Percentiles rank a stretch among this genome's conserved stretches.
phyloP scores from a whole-genome alignment of 768 basidiomycete genomes.

The Russula emetica region DNA sequence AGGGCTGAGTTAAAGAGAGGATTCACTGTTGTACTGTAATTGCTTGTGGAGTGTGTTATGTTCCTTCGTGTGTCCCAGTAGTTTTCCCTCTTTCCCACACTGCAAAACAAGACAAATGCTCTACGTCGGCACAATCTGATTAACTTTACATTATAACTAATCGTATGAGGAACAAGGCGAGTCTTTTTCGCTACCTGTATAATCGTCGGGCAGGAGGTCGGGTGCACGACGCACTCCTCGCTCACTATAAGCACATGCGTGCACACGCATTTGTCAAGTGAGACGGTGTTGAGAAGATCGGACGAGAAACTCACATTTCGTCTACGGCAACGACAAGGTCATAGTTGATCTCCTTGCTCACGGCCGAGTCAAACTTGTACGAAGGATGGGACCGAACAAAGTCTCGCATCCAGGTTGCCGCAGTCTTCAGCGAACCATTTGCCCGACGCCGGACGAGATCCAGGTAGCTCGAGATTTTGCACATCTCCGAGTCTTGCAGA shows the following conservation, averaged over 20 bases:
- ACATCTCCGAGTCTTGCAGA: constrained; percentile 54
- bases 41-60: too few relatives aligned
- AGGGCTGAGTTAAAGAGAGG: too few relatives aligned
- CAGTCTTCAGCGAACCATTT: constrained; percentile 75
- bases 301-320: constrained; percentile 68
- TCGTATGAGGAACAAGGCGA: background rate
- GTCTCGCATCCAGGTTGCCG: constrained; percentile 89
- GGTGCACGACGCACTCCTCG: constrained; percentile 30
- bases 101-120: too few relatives aligned
- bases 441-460: constrained; percentile 75
- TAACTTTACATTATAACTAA: background rate
- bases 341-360: constrained; percentile 88
- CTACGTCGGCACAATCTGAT: background rate
- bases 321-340: constrained; percentile 87
- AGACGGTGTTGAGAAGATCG: background rate
- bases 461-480: constrained; percentile 69
- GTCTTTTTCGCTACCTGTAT: constrained; percentile 23
- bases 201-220: constrained; percentile 29
- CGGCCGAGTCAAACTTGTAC: constrained; percentile 93
- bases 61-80: too few relatives aligned
- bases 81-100: too few relatives aligned
- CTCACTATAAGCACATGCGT: constrained; percentile 22
- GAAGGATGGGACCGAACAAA: constrained; percentile 87
- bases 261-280: background rate
- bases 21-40: too few relatives aligned